Conservation (phyloP, 495 filamentous ascomycete species). For the Ascobolus immersus region DNA sequence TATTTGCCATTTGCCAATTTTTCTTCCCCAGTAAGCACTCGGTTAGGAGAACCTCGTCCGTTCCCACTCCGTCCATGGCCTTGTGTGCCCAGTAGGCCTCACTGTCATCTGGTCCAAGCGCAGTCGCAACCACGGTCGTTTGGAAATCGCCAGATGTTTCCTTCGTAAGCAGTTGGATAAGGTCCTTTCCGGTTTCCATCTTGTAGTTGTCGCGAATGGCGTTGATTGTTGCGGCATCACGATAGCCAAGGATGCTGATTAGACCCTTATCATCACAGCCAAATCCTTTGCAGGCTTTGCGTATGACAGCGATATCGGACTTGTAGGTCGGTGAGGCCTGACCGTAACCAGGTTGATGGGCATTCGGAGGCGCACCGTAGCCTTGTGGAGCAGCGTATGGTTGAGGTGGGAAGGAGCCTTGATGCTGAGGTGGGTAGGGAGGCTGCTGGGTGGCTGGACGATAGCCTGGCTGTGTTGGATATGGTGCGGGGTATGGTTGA, state of each 20-base stretch:
- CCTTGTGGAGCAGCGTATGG: slow-evolving; percentile 11
- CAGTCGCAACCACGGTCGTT: slow-evolving; percentile 39
- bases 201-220: slow-evolving; percentile 41
- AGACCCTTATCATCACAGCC: slow-evolving; percentile 63
- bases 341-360: slow-evolving; percentile 26
- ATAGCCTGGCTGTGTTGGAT: slow-evolving; percentile 5
- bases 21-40: slow-evolving; percentile 60
- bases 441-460: slow-evolving; percentile 3
- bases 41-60: slow-evolving; percentile 62
- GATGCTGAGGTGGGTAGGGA: slow-evolving; percentile 9
- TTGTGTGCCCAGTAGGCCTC: slow-evolving; percentile 39
- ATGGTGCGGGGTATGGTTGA: slow-evolving; percentile 10
- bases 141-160: slow-evolving; percentile 54
- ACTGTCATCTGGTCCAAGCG: slow-evolving; percentile 47
- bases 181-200: slow-evolving; percentile 31
- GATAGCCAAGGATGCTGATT: slow-evolving; percentile 34
- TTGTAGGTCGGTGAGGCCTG: too few species aligned
- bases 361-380: slow-evolving; percentile 20
- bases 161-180: slow-evolving; percentile 46
- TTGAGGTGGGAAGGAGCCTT: slow-evolving; percentile 17
- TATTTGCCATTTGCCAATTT: slow-evolving; percentile 62
- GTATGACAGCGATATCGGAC: slow-evolving; percentile 38
- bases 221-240: slow-evolving; percentile 48
- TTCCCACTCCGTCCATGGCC: slow-evolving; percentile 53
- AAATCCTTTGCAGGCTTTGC: slow-evolving; percentile 73